Base-by-base conservation (phyloP, 2,329 filamentous ascomycete genomes). In the Cladophialophora immunda region DNA sequence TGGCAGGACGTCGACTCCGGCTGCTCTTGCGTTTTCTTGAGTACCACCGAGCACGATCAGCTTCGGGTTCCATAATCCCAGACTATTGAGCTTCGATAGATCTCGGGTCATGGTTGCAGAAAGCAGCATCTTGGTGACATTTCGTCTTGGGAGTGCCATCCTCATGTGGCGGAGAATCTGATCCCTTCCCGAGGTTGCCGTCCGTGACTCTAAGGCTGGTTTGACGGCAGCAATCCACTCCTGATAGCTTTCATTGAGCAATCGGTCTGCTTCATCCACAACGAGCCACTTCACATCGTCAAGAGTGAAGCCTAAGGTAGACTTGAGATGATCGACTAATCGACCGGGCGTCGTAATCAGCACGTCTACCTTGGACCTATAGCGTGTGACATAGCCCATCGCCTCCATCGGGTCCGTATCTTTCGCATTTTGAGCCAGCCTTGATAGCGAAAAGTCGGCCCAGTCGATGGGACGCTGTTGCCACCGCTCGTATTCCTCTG, bases 51-150 rank as follows among this genome's bases (percentile, higher is more conserved):
- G 45, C 15, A 73, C 60, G 6, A 97, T 89, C 76, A 96, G 90
- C 88, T 3, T 88, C 84, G 62, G 89, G 84, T 61, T 87, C 82
- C 17, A 92, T 38, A 73, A 86, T 87, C 68, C 90, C 81, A 92
- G 87, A 67, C 91, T 87, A 78, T 97, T 95, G 66, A 98, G 81
- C 3, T 93, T 92, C 59, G 92, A 88, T 5, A 99, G 93, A 81
- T 98, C 94, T 3, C 92, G 89, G 0, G 95, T 98, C 61, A 99
- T 90, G 1, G 95, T 99, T n/a, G 95, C 95, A 7, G 95, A 99
- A 80, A 99, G 98, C 3, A 99, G 86, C 19, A 97, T 87, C 53
- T 73, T 73, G n/a, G 47, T 68, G 15, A 72, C 66, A 29, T 41
- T 68, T 27, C 71, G 65, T 89, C 0, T 94, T 97, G 79, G 98